Conservation (phyloP, 345 rosid genomes). For the Streptanthus diversifolius region DNA sequence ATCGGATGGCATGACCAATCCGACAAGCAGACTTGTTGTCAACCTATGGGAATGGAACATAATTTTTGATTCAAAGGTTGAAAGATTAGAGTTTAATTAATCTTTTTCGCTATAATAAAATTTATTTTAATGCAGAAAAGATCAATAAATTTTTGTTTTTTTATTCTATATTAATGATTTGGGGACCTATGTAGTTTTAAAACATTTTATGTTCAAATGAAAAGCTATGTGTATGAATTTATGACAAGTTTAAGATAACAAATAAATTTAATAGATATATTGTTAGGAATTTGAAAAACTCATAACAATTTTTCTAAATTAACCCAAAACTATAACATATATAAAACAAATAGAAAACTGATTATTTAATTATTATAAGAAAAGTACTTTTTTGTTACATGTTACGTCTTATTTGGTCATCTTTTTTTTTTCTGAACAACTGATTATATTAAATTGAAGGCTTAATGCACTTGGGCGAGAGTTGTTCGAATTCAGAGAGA, state of each 20-base stretch:
- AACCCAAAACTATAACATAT: not conserved
- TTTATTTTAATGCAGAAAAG: no score
- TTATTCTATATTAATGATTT: not conserved
- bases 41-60: not conserved
- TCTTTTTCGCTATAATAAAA: not conserved
- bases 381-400: not conserved
- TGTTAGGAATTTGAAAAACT: not conserved
- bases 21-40: not conserved
- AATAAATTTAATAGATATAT: not conserved
- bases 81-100: not conserved
- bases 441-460: no score
- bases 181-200: not conserved
- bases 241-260: not conserved
- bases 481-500: no score
- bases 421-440: no score
- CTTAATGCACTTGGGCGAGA: no score
- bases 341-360: not conserved
- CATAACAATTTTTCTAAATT: not conserved
- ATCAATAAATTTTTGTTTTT: no score
- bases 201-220: not conserved
- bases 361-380: not conserved
- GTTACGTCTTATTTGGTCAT: not conserved
- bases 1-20: not conserved
- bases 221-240: not conserved
- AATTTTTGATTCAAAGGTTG: not conserved